Conservation (phyloP, 345 rosid species). For the Cochlearia excelsa region DNA sequence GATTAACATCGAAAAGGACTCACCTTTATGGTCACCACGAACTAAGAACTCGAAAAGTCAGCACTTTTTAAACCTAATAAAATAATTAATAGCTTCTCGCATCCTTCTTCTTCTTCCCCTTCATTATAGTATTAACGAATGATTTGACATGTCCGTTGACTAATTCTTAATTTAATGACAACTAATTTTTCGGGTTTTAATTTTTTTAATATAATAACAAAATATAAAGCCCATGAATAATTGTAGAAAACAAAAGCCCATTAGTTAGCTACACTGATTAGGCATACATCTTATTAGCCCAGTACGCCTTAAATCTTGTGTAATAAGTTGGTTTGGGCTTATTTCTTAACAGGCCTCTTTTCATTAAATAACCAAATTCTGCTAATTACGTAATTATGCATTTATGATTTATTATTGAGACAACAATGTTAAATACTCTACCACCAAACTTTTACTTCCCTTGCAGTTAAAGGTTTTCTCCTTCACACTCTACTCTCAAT, state of each 20-base stretch:
- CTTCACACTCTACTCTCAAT: conserved; percentile 14
- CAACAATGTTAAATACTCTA: conserved; percentile 23
- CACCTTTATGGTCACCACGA: no score
- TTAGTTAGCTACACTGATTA: background rate
- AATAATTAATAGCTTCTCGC: no score
- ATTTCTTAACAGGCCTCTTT: background rate
- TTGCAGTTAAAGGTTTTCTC: conserved; percentile 39
- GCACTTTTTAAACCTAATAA: no score
- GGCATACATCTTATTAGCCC: background rate
- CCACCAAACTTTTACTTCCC: conserved; percentile 39
- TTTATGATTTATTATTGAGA: background rate
- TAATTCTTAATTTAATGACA: no score
- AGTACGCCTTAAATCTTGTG: background rate
- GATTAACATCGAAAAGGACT: no score
- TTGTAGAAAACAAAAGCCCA: background rate
- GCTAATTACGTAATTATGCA: conserved; percentile 18
- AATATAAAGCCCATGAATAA: background rate
- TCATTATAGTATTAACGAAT: no score
- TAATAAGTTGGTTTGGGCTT: background rate
- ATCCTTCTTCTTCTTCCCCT: no score
- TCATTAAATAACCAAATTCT: conserved; percentile 3
- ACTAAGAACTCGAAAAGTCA: no score
- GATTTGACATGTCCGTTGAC: no score
- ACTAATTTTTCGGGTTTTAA: no score
- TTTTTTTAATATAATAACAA: no score